A percentile compares a stretch with the other conserved stretches of the same genome.
phyloP scores from a whole-genome alignment of 2,329 filamentous ascomycete genomes.

The Curvularia hawaiiensis region DNA sequence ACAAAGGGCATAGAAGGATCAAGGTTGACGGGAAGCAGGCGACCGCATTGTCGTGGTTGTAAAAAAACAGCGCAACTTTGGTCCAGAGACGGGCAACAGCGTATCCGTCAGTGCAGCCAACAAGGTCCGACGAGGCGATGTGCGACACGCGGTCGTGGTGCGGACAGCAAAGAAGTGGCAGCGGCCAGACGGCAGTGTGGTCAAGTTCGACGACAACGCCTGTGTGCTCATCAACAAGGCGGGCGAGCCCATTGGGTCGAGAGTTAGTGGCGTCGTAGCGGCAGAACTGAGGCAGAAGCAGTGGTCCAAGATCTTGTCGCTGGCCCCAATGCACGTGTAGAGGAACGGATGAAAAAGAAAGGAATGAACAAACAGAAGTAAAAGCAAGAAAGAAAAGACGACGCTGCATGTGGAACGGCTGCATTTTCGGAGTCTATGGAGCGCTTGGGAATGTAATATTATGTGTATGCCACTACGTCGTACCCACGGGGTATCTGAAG shows the following conservation, averaged over 20 bases:
- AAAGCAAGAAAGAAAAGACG: neutral
- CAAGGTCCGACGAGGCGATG: slow-evolving; percentile 96
- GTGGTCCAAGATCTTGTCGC: slow-evolving; percentile 97
- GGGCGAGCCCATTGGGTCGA: slow-evolving; percentile 91
- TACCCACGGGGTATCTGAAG: slow-evolving; percentile 47
- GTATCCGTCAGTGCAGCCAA: slow-evolving; percentile 76
- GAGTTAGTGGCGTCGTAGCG: slow-evolving; percentile 78
- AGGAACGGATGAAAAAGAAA: neutral
- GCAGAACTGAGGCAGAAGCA: slow-evolving; percentile 87
- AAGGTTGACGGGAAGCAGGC: slow-evolving; percentile 59
- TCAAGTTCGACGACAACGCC: slow-evolving; percentile 97
- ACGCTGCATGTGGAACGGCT: slow-evolving; percentile 3
- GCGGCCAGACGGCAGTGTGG: slow-evolving; percentile 83
- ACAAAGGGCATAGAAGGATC: neutral
- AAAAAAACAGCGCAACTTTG: slow-evolving; percentile 87
- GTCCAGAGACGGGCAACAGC: slow-evolving; percentile 71
- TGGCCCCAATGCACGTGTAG: slow-evolving; percentile 83
- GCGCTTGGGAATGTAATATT: slow-evolving; percentile 28
- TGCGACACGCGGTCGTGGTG: slow-evolving; percentile 93
- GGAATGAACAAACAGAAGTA: neutral
- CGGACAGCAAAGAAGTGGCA: slow-evolving; percentile 88
- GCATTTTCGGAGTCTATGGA: slow-evolving; percentile 16
- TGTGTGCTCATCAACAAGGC: slow-evolving; percentile 97
- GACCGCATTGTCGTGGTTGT: slow-evolving; percentile 98
- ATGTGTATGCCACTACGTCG: slow-evolving; percentile 37